These are phyloP conservation scores for Naganishia onofrii DNA, from an alignment of 768 basidiomycete species.

Conservation along the genomic window DNA sequence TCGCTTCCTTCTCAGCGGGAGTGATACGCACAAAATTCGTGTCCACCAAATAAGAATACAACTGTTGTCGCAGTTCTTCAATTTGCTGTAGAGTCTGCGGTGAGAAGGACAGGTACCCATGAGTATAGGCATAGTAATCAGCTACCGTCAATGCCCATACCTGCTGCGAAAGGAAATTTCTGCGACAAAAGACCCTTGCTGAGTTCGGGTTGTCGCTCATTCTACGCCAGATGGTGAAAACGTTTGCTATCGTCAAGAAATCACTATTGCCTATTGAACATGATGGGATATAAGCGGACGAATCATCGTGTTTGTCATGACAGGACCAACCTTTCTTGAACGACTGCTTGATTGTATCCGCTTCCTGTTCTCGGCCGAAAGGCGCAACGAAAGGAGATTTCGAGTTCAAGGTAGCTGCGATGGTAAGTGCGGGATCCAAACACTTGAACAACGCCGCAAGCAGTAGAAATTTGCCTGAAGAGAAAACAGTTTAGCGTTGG, in stretches of 20 bases:
- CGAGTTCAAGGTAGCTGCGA: slow-evolving; percentile 84
- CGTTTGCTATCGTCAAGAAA: slow-evolving; percentile 88
- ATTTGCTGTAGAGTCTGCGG: slow-evolving; percentile 86
- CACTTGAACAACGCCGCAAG: slow-evolving; percentile 80
- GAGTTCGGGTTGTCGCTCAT: slow-evolving; percentile 60
- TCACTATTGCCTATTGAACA: slow-evolving; percentile 75
- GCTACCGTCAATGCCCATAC: slow-evolving; percentile 49
- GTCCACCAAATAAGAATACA: slow-evolving; percentile 83
- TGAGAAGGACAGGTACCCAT: not conserved
- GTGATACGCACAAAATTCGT: slow-evolving; percentile 76
- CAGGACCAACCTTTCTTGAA: slow-evolving; percentile 67
- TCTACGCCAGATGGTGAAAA: slow-evolving; percentile 80
- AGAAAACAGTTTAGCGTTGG: not conserved
- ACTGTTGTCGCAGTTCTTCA: slow-evolving; percentile 90
- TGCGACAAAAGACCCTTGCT: slow-evolving; percentile 73
- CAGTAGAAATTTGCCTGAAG: slow-evolving; percentile 69
- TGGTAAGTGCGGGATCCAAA: slow-evolving; percentile 92
- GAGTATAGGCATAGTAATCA: not conserved
- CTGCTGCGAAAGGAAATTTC: slow-evolving; percentile 79
- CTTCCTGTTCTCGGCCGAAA: slow-evolving; percentile 79
- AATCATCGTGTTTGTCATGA: not conserved
- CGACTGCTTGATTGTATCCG: slow-evolving; percentile 73
- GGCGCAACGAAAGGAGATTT: slow-evolving; percentile 92
- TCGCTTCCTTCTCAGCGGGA: slow-evolving; percentile 63
- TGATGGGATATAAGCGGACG: not conserved